Conservation (phyloP, 805 yeast genomes). For the Candida andamanensis region DNA sequence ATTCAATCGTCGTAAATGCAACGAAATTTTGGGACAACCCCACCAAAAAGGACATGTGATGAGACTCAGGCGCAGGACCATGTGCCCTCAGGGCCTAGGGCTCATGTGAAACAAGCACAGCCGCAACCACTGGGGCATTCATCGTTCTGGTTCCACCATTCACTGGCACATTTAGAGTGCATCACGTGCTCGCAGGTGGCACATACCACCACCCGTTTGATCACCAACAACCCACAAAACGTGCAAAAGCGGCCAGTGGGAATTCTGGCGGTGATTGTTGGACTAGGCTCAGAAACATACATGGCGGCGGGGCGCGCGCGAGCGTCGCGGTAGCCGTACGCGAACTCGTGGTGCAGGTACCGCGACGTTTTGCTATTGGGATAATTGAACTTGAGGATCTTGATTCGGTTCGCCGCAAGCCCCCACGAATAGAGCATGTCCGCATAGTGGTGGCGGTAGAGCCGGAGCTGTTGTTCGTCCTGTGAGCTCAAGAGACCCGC, state of each 20-base stretch:
- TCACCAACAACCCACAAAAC: conserved; percentile 58
- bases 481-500: conserved; percentile 36
- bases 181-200: conserved; percentile 70
- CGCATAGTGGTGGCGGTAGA: conserved; percentile 67
- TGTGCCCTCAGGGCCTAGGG: conserved; percentile 13
- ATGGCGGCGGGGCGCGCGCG: conserved; percentile 7
- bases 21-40: too few relatives aligned
- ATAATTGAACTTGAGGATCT: conserved; percentile 67
- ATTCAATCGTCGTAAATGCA: too few relatives aligned
- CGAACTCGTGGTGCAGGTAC: conserved; percentile 30
- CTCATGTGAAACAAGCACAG: conserved; percentile 61
- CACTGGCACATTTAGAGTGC: conserved; percentile 72
- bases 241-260: conserved; percentile 45
- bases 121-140: conserved; percentile 77
- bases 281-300: conserved; percentile 19
- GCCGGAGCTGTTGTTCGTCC: conserved; percentile 29
- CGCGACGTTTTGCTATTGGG: conserved; percentile 16
- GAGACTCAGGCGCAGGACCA: background rate
- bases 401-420: conserved; percentile 70
- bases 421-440: conserved; percentile 80
- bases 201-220: conserved; percentile 62
- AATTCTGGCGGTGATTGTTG: conserved; percentile 29
- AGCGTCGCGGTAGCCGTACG: conserved; percentile 24
- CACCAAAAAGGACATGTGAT: too few relatives aligned
- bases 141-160: conserved; percentile 62